Evolutionary conservation across 371 early-diverging fungal genomes (phyloP).

Genomic region (Apophysomyces variabilis): DNA sequence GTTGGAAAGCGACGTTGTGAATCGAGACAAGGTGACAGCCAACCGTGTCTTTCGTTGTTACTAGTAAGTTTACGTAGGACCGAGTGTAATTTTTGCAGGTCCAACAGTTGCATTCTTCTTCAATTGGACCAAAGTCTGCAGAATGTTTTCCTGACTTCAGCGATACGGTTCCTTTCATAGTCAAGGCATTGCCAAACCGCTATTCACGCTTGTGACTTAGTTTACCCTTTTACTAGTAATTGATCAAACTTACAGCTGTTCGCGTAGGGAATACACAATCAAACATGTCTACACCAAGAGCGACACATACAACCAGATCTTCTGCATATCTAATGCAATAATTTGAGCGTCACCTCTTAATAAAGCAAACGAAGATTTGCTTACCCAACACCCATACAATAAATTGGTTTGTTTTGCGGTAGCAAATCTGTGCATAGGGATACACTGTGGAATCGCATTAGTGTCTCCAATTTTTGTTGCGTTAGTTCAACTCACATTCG

Average conservation of each 20-base stretch:
- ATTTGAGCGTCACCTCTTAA: slow-evolving; percentile 46
- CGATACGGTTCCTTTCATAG: slow-evolving; percentile 77
- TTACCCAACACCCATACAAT: slow-evolving; percentile 98
- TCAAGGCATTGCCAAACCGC: slow-evolving; percentile 93
- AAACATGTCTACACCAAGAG: slow-evolving; percentile 96
- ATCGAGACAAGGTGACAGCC: slow-evolving; percentile 89
- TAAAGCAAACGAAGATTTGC: background rate
- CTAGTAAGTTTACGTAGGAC: slow-evolving; percentile 77
- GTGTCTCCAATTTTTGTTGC: background rate
- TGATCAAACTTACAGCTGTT: slow-evolving; percentile 72
- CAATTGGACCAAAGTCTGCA: slow-evolving; percentile 78
- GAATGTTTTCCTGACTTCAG: slow-evolving; percentile 68
- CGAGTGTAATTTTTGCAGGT: slow-evolving; percentile 87
- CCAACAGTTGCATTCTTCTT: slow-evolving; percentile 83
- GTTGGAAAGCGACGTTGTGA: slow-evolving; percentile 93
- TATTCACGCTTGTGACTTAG: slow-evolving; percentile 22
- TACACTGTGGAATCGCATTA: slow-evolving; percentile 53
- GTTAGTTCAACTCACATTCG: slow-evolving; percentile 55
- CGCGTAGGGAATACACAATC: slow-evolving; percentile 98
- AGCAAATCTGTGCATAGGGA: slow-evolving; percentile 83
- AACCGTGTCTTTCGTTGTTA: slow-evolving; percentile 82
- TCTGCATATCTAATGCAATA: slow-evolving; percentile 82
- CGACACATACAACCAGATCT: slow-evolving; percentile 92
- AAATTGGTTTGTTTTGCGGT: slow-evolving; percentile 87
- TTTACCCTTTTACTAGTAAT: background rate